Base-by-base conservation (phyloP, 2,329 filamentous ascomycete genomes). In the Epichloe bromicola region DNA sequence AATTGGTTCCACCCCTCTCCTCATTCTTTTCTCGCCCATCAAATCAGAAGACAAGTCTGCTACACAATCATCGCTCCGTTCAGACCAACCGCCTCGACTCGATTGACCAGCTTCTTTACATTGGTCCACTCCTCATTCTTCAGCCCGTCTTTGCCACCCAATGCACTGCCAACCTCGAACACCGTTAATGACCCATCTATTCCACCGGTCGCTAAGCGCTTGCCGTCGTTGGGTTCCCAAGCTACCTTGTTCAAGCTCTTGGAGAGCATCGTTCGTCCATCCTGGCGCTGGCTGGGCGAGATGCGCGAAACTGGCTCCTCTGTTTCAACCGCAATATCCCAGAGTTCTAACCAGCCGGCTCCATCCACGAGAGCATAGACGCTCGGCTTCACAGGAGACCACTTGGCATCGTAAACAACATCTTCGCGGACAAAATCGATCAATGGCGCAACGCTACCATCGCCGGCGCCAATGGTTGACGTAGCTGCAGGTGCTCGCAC, bases 291-390 rank as follows among this genome's bases (percentile, higher is more conserved):
- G 58, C 80, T 86, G 1, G 89, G 89, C 48, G 80, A 80, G 58
- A 89, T 85, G 57, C 85, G 84, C 47, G 88, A 86, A 1, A 94
- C 82, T 0, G 93, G 93, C 45, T 97, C 88, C 69, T 98, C 93
- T 1, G 86, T 89, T 67, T 96, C 90, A 19, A 90, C 78, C 12
- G 87, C 91, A 48, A 98, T 79, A 63, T 98, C 94, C 88, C 93
- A 98, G 47, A 98, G 76, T 69, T 98, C 94, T 17, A 98, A 74
- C 67, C 83, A 86, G 33, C 93, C 94, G 2, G 87, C 88, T 36
- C 93, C 93, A 60, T 98, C 94, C 2, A 97, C 93, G 19, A 95
- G 80, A 1, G 88, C 88, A 67, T 98, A 98, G 8, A 98, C 87
- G 38, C 89, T 90, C 0, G 93, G 93, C 65, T 93, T 91, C 57